These are phyloP conservation scores for Aspergillus taichungensis DNA, from an alignment of 495 filamentous ascomycete species.

Conservation along the genomic window DNA sequence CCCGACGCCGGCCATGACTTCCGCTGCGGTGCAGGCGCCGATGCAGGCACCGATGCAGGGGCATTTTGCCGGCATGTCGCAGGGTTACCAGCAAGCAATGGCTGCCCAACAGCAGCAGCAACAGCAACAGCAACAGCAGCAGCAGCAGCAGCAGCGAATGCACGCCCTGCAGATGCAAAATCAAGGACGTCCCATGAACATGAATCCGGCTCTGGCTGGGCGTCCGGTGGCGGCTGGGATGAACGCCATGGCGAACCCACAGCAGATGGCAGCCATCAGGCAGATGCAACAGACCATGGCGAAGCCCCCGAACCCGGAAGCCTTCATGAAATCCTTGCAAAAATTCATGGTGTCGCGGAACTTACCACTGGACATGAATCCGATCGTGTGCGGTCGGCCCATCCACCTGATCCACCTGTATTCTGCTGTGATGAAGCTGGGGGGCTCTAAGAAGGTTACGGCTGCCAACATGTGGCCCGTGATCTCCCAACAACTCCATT, in stretches of 20 bases:
- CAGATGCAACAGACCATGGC: conserved; percentile 58
- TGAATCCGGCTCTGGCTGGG: conserved; percentile 38
- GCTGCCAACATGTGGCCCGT: conserved; percentile 60
- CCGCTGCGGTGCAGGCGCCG: conserved; percentile 21
- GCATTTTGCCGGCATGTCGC: conserved; percentile 38
- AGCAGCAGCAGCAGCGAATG: conserved; percentile 38
- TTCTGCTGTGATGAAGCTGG: conserved; percentile 61
- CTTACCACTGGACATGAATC: conserved; percentile 60
- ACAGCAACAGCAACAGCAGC: conserved; percentile 21
- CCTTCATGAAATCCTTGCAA: conserved; percentile 66
- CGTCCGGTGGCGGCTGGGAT: conserved; percentile 31
- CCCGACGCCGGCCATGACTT: conserved; percentile 29
- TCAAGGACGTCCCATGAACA: conserved; percentile 57
- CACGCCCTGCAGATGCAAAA: conserved; percentile 50
- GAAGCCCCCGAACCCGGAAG: conserved; percentile 49
- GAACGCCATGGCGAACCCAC: conserved; percentile 38
- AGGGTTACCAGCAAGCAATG: conserved; percentile 42
- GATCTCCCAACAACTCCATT: conserved; percentile 58
- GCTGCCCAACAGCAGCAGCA: conserved; percentile 46
- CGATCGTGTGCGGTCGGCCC: conserved; percentile 57
- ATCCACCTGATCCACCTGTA: conserved; percentile 70
- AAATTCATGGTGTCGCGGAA: conserved; percentile 63
- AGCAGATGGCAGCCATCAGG: conserved; percentile 40
- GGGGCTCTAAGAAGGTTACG: conserved; percentile 68
- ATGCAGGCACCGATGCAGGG: conserved; percentile 36